phyloP scores from a whole-genome alignment of 305 asterid species.

The Solanum hybrid region DNA sequence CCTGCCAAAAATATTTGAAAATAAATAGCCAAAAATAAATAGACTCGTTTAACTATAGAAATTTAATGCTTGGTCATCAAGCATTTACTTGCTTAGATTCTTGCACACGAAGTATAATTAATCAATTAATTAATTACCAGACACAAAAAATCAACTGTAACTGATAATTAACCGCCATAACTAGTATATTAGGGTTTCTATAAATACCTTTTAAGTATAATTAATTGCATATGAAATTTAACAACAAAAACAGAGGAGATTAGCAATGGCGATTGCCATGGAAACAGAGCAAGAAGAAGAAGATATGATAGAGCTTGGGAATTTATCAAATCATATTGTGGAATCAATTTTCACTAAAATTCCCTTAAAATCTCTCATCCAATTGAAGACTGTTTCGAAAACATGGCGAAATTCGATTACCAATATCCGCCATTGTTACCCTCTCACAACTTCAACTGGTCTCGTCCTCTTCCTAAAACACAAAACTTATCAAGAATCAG shows the following conservation, averaged over 20 bases:
- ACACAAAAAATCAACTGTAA: neutral
- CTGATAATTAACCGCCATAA: neutral
- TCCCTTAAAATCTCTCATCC: constrained; percentile 9
- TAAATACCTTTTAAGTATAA: neutral
- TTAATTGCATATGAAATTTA: neutral
- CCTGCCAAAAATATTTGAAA: neutral
- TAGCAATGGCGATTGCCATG: neutral
- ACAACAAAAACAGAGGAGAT: neutral
- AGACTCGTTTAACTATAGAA: neutral
- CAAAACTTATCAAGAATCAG: neutral
- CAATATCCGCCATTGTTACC: constrained; percentile 7
- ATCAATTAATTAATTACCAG: neutral
- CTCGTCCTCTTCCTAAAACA: neutral
- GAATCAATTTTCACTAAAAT: constrained; percentile 11
- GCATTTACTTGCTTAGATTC: neutral
- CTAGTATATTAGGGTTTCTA: neutral
- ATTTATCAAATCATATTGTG: neutral
- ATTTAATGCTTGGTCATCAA: neutral
- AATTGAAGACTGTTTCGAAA: constrained; percentile 6
- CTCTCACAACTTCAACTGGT: constrained; percentile 10
- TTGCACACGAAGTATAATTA: neutral
- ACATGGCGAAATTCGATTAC: constrained; percentile 12
- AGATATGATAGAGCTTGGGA: constrained; percentile 1
- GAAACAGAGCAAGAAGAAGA: neutral
- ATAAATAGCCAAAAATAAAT: neutral